Evolutionary conservation across 2,329 filamentous ascomycete genomes (phyloP).

Genomic region (Didymella arachidicola): DNA sequence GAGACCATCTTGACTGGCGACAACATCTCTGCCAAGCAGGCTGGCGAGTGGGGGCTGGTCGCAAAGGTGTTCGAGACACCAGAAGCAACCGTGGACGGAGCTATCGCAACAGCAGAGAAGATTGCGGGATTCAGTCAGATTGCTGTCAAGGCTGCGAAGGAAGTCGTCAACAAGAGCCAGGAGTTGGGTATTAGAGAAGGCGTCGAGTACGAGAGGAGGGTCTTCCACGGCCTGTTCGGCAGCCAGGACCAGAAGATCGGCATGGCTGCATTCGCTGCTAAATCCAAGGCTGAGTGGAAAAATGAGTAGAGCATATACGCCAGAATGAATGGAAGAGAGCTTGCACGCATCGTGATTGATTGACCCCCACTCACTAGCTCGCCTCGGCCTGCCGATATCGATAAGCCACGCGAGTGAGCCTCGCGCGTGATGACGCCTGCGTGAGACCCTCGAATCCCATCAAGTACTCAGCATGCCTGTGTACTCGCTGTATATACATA

Average conservation of each 20-base stretch:
- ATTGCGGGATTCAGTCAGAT: conserved; percentile 88
- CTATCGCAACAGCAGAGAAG: conserved; percentile 82
- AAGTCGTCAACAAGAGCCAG: conserved; percentile 99
- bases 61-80: conserved; percentile 81
- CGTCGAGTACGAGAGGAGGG: conserved; percentile 89
- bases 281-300: conserved; percentile 91
- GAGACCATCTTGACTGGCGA: conserved; percentile 59
- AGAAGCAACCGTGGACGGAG: conserved; percentile 81
- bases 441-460: background rate
- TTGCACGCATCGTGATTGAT: background rate
- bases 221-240: conserved; percentile 94
- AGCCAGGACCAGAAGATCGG: conserved; percentile 96
- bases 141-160: conserved; percentile 89
- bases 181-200: conserved; percentile 87
- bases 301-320: conserved; percentile 65
- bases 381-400: conserved; percentile 7
- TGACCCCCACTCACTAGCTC: conserved; percentile 6
- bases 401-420: conserved; percentile 15
- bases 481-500: background rate
- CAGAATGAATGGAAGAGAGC: background rate
- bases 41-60: conserved; percentile 88
- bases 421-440: conserved; percentile 12
- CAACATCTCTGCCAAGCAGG: conserved; percentile 83
- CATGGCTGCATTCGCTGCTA: conserved; percentile 93
- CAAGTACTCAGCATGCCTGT: background rate